phyloP scores from a whole-genome alignment of 768 basidiomycete species.

The Calvatia gigantea region DNA sequence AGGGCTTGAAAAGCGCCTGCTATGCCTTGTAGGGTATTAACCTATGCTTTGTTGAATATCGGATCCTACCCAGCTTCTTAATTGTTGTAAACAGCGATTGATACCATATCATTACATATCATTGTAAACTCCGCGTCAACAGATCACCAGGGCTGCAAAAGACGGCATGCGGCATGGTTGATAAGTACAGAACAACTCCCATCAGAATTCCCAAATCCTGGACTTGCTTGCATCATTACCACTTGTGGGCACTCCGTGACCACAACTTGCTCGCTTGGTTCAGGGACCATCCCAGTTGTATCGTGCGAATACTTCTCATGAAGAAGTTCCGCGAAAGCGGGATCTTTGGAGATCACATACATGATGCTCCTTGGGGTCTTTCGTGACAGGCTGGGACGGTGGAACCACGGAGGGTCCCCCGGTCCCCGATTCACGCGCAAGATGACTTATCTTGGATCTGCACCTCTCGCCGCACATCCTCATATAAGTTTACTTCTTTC shows the following conservation, averaged over 20 bases:
- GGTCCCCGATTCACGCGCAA: neutral
- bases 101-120: neutral
- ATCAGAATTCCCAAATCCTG: conserved; percentile 6
- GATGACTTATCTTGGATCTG: neutral
- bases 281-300: neutral
- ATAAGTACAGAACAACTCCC: neutral
- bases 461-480: neutral
- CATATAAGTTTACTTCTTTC: neutral
- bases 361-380: neutral
- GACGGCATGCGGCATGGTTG: neutral
- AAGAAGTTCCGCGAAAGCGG: neutral
- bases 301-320: conserved; percentile 5
- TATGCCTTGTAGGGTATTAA: too few species aligned
- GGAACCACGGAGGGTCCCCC: neutral
- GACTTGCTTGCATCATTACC: neutral
- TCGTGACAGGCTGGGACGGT: too few species aligned
- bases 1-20: too few species aligned
- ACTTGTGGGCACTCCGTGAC: neutral
- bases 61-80: too few species aligned
- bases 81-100: too few species aligned
- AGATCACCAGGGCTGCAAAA: neutral
- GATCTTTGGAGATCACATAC: neutral
- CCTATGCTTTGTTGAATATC: neutral
- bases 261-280: neutral
- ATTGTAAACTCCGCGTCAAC: neutral